Percentiles rank a stretch among this genome's conserved stretches.
phyloP scores from a whole-genome alignment of 2,329 filamentous ascomycete species.

The Ceratocystis cacaofunesta region DNA sequence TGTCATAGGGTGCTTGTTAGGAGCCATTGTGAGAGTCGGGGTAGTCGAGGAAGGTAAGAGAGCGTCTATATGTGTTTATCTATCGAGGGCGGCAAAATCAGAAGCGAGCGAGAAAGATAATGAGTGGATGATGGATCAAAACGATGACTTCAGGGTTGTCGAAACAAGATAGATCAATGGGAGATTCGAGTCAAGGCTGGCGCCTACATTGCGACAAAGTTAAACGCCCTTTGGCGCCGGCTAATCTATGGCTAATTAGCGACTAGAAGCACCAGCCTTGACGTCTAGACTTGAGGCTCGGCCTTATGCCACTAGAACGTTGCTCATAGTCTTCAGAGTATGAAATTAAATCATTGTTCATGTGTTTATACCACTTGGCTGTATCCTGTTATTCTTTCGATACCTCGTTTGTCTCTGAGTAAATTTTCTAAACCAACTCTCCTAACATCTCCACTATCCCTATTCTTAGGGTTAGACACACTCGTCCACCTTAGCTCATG shows the following conservation, averaged over 20 bases:
- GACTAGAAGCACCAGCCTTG: neutral
- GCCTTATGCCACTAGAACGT: neutral
- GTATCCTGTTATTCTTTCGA: neutral
- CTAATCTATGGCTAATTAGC: constrained; percentile 8
- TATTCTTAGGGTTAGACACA: neutral
- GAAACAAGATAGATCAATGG: neutral
- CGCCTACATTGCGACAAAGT: neutral
- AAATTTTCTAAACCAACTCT: neutral
- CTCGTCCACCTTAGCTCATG: neutral
- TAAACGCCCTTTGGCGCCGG: constrained; percentile 13
- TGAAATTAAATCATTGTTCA: neutral
- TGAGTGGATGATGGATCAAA: neutral
- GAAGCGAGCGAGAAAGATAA: neutral
- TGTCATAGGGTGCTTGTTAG: constrained; percentile 24
- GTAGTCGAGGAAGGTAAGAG: neutral
- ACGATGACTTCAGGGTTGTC: neutral
- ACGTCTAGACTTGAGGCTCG: neutral
- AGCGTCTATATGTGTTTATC: too few species aligned
- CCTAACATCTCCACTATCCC: too few species aligned
- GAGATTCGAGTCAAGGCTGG: constrained; percentile 5
- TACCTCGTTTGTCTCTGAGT: neutral
- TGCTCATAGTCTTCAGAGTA: neutral
- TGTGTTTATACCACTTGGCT: neutral
- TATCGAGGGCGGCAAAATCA: neutral
- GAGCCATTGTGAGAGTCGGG: constrained; percentile 6